Conservation (phyloP, 495 filamentous ascomycete genomes). For the Penicillium turbatum region DNA sequence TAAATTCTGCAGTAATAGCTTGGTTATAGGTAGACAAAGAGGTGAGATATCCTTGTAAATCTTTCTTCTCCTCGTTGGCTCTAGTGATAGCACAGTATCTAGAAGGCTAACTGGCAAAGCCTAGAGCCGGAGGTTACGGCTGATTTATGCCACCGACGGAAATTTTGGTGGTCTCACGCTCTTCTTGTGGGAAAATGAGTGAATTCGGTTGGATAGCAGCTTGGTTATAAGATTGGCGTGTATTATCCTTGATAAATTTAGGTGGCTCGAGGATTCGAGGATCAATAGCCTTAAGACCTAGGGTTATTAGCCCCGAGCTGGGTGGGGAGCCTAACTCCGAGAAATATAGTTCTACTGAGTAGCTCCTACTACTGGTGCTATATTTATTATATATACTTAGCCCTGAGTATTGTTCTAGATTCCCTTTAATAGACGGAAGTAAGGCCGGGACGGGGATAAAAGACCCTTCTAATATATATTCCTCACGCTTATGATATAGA, state of each 20-base stretch:
- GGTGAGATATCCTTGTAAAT: neutral
- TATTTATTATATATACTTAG: neutral
- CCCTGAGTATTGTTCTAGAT: neutral
- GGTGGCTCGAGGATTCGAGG: neutral
- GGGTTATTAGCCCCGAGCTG: constrained; percentile 1
- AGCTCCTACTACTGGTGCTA: neutral
- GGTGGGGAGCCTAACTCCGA: neutral
- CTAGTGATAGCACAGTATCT: neutral
- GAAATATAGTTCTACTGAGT: neutral
- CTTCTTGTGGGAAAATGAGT: neutral
- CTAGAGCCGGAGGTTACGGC: neutral
- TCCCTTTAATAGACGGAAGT: neutral
- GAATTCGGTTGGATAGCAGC: neutral
- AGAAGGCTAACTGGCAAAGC: neutral
- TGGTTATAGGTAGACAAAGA: neutral
- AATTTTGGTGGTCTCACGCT: neutral
- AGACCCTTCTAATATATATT: neutral
- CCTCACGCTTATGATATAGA: neutral
- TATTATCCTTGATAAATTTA: neutral
- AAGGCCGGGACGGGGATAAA: neutral
- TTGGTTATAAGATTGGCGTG: neutral
- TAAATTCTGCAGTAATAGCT: neutral
- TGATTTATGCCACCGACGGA: neutral
- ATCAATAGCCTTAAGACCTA: neutral
- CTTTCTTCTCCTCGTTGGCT: neutral